Evolutionary conservation across 1,139 yeast species (phyloP).

Genomic region (Candida glucosophila): DNA sequence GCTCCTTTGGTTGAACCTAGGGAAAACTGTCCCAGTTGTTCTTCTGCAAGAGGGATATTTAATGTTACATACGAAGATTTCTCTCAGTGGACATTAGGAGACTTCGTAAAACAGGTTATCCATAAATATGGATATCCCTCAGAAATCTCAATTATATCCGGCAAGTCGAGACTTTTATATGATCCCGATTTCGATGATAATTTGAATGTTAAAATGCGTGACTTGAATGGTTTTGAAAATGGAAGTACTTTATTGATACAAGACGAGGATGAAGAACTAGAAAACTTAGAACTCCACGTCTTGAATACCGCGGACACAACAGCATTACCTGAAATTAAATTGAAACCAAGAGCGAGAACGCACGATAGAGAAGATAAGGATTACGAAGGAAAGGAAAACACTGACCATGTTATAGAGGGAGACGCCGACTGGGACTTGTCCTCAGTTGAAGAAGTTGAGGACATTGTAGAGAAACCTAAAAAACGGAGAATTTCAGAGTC

Average conservation of each 20-base stretch:
- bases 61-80: slow-evolving; percentile 10
- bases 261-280: slow-evolving; percentile 65
- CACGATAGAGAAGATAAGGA: too few relatives aligned
- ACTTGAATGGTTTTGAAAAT: slow-evolving; percentile 43
- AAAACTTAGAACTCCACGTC: slow-evolving; percentile 63
- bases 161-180: slow-evolving; percentile 56
- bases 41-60: slow-evolving; percentile 43
- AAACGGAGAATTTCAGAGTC: too few relatives aligned
- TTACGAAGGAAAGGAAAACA: too few relatives aligned
- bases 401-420: too few relatives aligned
- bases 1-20: slow-evolving; percentile 57
- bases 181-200: slow-evolving; percentile 90
- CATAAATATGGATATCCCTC: slow-evolving; percentile 49
- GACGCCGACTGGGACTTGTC: too few relatives aligned
- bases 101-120: slow-evolving; percentile 39
- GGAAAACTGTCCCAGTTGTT: slow-evolving; percentile 66
- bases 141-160: slow-evolving; percentile 58
- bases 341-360: slow-evolving; percentile 15
- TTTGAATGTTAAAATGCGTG: slow-evolving; percentile 35
- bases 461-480: too few relatives aligned
- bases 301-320: slow-evolving; percentile 13
- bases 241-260: slow-evolving; percentile 62
- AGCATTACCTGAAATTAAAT: slow-evolving; percentile 16
- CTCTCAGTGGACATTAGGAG: slow-evolving; percentile 16
- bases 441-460: too few relatives aligned